Conservation (phyloP, 2,329 filamentous ascomycete genomes). For the Verticillium nubilum region DNA sequence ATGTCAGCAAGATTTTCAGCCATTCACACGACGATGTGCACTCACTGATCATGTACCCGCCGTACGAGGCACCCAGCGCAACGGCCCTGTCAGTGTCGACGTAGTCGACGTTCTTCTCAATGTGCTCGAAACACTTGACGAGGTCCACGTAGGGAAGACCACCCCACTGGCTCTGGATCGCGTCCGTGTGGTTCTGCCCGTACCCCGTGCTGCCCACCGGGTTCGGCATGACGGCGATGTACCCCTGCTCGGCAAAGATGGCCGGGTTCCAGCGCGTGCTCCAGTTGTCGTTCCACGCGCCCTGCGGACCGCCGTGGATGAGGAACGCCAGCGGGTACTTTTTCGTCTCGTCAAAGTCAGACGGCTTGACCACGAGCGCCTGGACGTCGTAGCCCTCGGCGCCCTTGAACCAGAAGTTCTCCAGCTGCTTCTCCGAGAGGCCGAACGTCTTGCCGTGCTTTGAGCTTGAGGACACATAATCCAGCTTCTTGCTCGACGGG, state of each 20-base stretch:
- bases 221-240: constrained; percentile 76
- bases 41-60: constrained; percentile 69
- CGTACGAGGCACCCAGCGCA: constrained; percentile 69
- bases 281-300: constrained; percentile 71
- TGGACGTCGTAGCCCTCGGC: constrained; percentile 62
- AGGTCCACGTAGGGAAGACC: constrained; percentile 80
- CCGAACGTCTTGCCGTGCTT: constrained; percentile 63
- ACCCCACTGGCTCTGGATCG: constrained; percentile 78
- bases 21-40: constrained; percentile 3
- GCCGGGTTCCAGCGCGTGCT: constrained; percentile 82
- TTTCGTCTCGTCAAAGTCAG: constrained; percentile 60
- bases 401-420: constrained; percentile 63
- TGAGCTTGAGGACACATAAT: constrained; percentile 56
- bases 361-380: constrained; percentile 62
- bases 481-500: constrained; percentile 27
- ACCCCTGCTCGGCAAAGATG: constrained; percentile 82
- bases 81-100: constrained; percentile 67
- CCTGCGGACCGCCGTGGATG: constrained; percentile 80
- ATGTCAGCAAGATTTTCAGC: not conserved
- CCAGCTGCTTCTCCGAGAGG: constrained; percentile 56
- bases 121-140: constrained; percentile 69
- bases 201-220: constrained; percentile 81
- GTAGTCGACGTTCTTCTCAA: constrained; percentile 59
- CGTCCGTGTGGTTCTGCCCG: constrained; percentile 70
- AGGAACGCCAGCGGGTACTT: constrained; percentile 76